Evolutionary conservation across 768 basidiomycete species (phyloP), one percentile per base, ranked within the genome.

Genomic region (Boletus rufocinnamomeus): DNA sequence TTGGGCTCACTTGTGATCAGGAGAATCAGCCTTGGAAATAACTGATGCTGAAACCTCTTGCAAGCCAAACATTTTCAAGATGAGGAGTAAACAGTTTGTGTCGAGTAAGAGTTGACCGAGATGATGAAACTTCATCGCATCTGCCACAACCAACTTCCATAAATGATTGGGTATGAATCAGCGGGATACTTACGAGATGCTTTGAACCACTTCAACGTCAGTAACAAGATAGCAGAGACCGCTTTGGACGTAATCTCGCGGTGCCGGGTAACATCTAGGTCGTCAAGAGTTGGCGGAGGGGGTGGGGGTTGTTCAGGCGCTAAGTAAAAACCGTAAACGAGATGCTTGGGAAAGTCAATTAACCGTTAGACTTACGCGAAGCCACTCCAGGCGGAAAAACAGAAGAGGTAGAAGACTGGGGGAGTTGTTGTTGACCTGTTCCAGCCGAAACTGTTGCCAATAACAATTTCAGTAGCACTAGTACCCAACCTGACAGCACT

Each of bases 101-200:
- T 98, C 96, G 45, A 99, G 84, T 9, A 99, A 78, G 35, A 93
- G 84, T 72, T 96, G 95, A n/a, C 94, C 94, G 25, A 99, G 81
- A 72, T 98, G 94, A 73, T 99, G 95, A 70, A 97, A 98, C 71
- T 99, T 98, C 91, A 99, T 95, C 21, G 89, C 86, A 75, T 98
- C 96, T 64, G 17, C 28, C 52, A 41, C n/a, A 55, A 40, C 38
- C 51, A 28, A 28, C 25, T 41, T 58, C 46, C 52, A 32, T 60
- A 23, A 34, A 2, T 45, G 50, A 19, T 21, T 30, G 8, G 9
- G 19, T 47, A 28, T 47, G 48, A 32, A 55, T 25, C 28, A 45
- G 23, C 19, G 41, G 50, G 49, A 48, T 11, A 81, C 94, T 72
- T 64, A 98, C 96, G 97, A 51, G 96, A 98, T 25, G 91, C 91